Base-by-base conservation (phyloP, 768 basidiomycete genomes). In the Tremella mesenterica region DNA sequence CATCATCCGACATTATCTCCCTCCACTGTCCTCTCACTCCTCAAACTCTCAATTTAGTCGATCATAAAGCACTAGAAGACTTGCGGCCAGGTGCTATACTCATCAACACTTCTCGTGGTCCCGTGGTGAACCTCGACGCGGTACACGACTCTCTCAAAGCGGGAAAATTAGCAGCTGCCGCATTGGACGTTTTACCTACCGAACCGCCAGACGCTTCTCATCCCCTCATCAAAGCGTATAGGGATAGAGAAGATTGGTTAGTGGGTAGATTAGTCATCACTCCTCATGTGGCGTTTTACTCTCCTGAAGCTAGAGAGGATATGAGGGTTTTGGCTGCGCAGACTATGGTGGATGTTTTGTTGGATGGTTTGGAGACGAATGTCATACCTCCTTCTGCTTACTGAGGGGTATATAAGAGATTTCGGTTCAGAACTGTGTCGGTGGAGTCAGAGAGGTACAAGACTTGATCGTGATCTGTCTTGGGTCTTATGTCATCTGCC, bases 61-160 rank as follows among this genome's bases (percentile, higher is more conserved):
- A 61, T 4, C 54, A 54, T 21, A 29, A 36, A 4, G 55, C 70
- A 39, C 46, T 76, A 25, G 43, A 30, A 4, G 47, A 60, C 50
- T 69, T 74, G 63, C 67, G 70, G 39, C 16, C 53, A 1, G 56
- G 54, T 10, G 62, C 65, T 18, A 52, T 74, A 13, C 43, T 75
- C 26, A 53, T 75, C 38, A 76, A 76, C 58, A 73, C 73, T 8
- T 64, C 71, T n/a, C 58, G 75, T 43, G 75, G 75, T 1, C 73
- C 64, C 9, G 59, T 72, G 12, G 55, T 72, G 26, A 60, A 70
- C 53, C 63, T 69, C 41, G 4, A 44, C 3, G 69, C 61, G 2
- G 44, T 72, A 43, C 56, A 48, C 23, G 9, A 38, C 29, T 63
- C 63, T 10, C 52, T 72, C 10, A 45, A 48, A 23, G 33, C 36